These are phyloP conservation scores for Vanderwaltozyma tropicalis DNA, from an alignment of 805 yeast genomes.

Conservation along the genomic window DNA sequence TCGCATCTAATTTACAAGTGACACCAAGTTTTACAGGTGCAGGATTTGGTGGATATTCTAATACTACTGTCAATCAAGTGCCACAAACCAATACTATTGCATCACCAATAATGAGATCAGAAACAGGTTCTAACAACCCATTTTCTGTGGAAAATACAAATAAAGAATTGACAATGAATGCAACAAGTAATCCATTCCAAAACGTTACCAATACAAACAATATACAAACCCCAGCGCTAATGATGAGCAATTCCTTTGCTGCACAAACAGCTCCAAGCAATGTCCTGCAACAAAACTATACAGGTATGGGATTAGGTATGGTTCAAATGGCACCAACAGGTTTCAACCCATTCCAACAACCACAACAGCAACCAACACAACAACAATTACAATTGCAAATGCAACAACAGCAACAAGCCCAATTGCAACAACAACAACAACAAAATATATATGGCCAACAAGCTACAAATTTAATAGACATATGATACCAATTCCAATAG, in stretches of 20 bases:
- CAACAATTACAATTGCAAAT: constrained; percentile 5
- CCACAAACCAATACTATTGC: background rate
- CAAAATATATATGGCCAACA: constrained; percentile 8
- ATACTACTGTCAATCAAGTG: constrained; percentile 10
- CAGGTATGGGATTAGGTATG: constrained; percentile 1
- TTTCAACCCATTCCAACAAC: constrained; percentile 1
- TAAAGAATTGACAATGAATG: constrained; percentile 4
- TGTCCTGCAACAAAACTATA: constrained; percentile 2
- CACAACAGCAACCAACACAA: constrained; percentile 4
- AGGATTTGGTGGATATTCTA: constrained; percentile 48
- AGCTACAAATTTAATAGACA: constrained; percentile 23
- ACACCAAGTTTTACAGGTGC: constrained; percentile 39
- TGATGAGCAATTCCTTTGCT: constrained; percentile 1
- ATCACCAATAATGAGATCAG: constrained; percentile 6
- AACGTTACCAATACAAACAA: constrained; percentile 4
- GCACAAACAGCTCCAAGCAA: background rate
- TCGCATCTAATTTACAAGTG: constrained; percentile 19
- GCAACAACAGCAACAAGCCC: constrained; percentile 10
- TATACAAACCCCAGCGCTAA: constrained; percentile 2
- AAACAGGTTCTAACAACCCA: constrained; percentile 31
- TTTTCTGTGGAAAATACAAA: constrained; percentile 25
- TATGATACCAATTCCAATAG: constrained; percentile 6
- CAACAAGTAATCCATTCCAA: constrained; percentile 10
- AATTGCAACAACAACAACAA: constrained; percentile 10
- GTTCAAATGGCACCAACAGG: background rate